Conservation (phyloP, 106 monocot species). For the Iris macrosiphon region DNA sequence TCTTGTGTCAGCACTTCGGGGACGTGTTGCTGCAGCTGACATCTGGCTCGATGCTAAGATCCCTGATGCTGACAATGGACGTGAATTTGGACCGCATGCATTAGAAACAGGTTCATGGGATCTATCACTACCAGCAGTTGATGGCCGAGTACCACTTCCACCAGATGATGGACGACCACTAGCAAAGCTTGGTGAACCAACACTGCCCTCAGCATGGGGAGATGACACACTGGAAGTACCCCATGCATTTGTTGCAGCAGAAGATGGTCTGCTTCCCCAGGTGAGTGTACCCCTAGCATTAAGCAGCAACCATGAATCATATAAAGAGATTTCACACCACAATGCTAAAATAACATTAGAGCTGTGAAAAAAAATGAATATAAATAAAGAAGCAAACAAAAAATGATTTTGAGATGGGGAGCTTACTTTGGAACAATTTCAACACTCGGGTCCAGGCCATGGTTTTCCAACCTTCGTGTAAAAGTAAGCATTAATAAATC, state of each 20-base stretch:
- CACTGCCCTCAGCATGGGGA: conserved; percentile 50
- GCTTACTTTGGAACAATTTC: conserved; percentile 98
- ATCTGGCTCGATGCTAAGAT: conserved; percentile 42
- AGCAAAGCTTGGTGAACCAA: conserved; percentile 39
- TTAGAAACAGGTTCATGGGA: conserved; percentile 35
- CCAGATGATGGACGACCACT: conserved; percentile 68
- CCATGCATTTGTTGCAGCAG: conserved; percentile 58
- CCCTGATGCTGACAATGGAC: conserved; percentile 65
- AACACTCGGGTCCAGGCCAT: conserved; percentile 92
- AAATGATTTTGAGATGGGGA: background rate
- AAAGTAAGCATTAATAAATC: conserved; percentile 1
- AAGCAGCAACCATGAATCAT: conserved; percentile 9
- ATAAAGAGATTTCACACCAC: background rate
- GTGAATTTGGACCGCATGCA: conserved; percentile 70
- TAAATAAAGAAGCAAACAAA: too few relatives aligned
- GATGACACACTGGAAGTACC: conserved; percentile 45
- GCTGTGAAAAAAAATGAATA: background rate
- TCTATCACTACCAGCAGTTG: conserved; percentile 69
- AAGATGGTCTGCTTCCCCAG: conserved; percentile 69
- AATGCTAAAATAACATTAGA: too few relatives aligned
- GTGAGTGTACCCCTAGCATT: conserved; percentile 80
- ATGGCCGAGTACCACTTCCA: conserved; percentile 73
- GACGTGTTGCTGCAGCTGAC: conserved; percentile 37
- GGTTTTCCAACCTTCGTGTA: conserved; percentile 79
- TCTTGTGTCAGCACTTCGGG: conserved; percentile 93